Base-by-base conservation (phyloP, 345 rosid species). In the Geranium rotundifolium region DNA sequence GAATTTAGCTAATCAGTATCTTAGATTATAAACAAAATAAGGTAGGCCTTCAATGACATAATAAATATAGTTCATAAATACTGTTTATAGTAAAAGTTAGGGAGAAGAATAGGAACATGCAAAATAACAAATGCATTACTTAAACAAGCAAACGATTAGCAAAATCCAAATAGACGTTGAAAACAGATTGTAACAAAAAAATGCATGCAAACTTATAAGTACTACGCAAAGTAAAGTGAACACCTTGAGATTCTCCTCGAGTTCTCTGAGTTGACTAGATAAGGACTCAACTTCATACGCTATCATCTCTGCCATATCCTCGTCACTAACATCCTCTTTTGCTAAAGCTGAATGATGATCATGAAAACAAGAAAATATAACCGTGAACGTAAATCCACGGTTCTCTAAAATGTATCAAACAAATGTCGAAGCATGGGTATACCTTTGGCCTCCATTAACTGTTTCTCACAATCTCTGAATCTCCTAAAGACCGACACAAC, bases 281-380 rank as follows among this genome's bases (percentile, higher is more conserved):
- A 89, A 81, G 14, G 96, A 93, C 29, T 67, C 71, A n/a, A 89
- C 77, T 75, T 93, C 99, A 72, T 58, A 72, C 57, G 80, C 82
- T 66, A 92, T 86, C 97, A 93, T 93, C 77, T 93, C 95, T 60
- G 89, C 85, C 99, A 93, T 93, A 65, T 86, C 99, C 75, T 77
- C 88, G 69, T 88, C 96, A 61, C 75, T 80, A 61, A 81, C 86
- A 66, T 77, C 85, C 61, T 87, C 96, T 76, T 83, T 86, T 20
- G 79, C 84, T 71, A 92, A 77, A 72, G 81, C 97, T 93, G 77
- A 56, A 55, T n/a, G 15, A 18, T 29, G 29, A 49, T 58, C n/a
- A 7, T 9, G 58, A 19, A 60, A 67, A 17, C 19, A 54, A 61
- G 56, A 70, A 19, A 59, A 0, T 34, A 17, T 61, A 52, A 58